Conservation (phyloP, 805 yeast species). For the Cyberlindnera sargentensis region DNA sequence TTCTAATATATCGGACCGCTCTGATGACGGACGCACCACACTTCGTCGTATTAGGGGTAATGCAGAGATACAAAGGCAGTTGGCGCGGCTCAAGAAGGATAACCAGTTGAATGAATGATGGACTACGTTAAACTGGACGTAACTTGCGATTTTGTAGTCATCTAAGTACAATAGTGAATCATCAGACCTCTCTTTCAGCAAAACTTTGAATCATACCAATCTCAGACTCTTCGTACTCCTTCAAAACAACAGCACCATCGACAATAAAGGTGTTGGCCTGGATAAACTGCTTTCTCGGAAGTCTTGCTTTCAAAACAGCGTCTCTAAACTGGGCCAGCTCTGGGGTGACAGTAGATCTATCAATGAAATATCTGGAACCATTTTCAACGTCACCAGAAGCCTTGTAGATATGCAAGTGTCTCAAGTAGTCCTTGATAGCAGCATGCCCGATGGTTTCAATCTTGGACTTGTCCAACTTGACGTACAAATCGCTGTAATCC, state of each 20-base stretch:
- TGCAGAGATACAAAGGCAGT: conserved; percentile 2
- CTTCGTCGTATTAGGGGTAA: not conserved
- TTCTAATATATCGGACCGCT: not conserved
- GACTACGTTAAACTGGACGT: too few relatives aligned
- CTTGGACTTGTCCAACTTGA: conserved; percentile 53
- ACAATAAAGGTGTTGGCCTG: conserved; percentile 66
- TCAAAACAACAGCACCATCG: conserved; percentile 40
- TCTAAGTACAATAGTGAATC: too few relatives aligned
- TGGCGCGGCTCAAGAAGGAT: not conserved
- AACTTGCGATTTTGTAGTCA: too few relatives aligned
- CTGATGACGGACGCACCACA: not conserved
- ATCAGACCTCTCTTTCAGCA: conserved; percentile 42
- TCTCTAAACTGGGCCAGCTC: conserved; percentile 63
- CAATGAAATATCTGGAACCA: conserved; percentile 58
- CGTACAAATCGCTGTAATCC: conserved; percentile 49
- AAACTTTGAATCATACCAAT: conserved; percentile 77
- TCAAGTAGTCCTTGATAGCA: conserved; percentile 65
- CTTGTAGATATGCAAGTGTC: conserved; percentile 71
- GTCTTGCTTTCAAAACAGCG: conserved; percentile 59
- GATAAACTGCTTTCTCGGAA: conserved; percentile 78
- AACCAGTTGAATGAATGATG: not conserved
- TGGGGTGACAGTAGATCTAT: conserved; percentile 59
- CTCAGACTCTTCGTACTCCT: conserved; percentile 68
- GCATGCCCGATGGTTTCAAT: conserved; percentile 65
- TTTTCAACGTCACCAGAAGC: conserved; percentile 63